Conservation (phyloP, 371 early-diverging fungal genomes). For the Apophysomyces trapeziformis region DNA sequence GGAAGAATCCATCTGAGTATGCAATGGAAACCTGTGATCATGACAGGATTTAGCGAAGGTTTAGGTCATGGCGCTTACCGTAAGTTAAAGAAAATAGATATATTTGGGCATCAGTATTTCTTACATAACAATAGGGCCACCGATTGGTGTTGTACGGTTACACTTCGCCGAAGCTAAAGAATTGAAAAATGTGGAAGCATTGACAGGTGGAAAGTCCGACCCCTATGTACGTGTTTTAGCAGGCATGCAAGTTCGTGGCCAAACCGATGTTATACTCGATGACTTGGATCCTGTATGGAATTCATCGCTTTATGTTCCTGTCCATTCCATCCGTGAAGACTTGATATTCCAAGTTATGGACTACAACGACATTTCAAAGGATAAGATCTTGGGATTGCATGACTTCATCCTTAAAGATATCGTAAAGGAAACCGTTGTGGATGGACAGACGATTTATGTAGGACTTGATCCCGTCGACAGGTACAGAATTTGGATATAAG, state of each 20-base stretch:
- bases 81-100: constrained; percentile 6
- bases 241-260: constrained; percentile 53
- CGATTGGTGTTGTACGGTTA: constrained; percentile 80
- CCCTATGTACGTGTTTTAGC: constrained; percentile 75
- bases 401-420: constrained; percentile 34
- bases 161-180: constrained; percentile 67
- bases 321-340: constrained; percentile 65
- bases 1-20: constrained; percentile 48
- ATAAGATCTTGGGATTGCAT: constrained; percentile 65
- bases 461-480: constrained; percentile 38
- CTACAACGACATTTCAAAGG: constrained; percentile 61
- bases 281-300: constrained; percentile 85
- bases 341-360: constrained; percentile 76
- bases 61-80: constrained; percentile 36
- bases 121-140: constrained; percentile 34
- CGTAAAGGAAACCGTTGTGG: constrained; percentile 22
- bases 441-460: constrained; percentile 35
- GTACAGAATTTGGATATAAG: background rate
- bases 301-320: constrained; percentile 66
- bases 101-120: background rate
- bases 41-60: constrained; percentile 41
- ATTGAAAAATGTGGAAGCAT: constrained; percentile 66
- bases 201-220: constrained; percentile 72
- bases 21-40: constrained; percentile 51
- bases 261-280: constrained; percentile 66